Percentiles rank a stretch among this genome's conserved stretches.
Conservation (phyloP, 1,139 yeast species). For the Debaryomyces psychrophilus region DNA sequence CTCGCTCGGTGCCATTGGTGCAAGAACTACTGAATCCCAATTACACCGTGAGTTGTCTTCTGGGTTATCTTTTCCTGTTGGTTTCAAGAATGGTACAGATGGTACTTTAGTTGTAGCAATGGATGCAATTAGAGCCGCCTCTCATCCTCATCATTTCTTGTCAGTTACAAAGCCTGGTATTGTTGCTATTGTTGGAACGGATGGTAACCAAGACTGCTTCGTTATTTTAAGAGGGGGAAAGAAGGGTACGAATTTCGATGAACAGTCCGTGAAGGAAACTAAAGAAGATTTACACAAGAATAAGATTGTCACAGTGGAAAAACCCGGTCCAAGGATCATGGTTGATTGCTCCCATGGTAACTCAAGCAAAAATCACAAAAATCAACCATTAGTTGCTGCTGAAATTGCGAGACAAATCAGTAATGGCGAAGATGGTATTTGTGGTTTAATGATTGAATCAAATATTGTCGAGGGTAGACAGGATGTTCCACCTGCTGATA, state of each 20-base stretch:
- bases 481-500: slow-evolving; percentile 69
- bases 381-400: slow-evolving; percentile 92
- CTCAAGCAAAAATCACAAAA: slow-evolving; percentile 83
- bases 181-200: slow-evolving; percentile 93
- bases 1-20: slow-evolving; percentile 96
- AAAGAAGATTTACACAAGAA: slow-evolving; percentile 64
- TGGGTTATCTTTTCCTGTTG: slow-evolving; percentile 94
- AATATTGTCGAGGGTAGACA: slow-evolving; percentile 92
- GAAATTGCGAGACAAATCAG: slow-evolving; percentile 76
- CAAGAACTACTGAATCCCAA: slow-evolving; percentile 97
- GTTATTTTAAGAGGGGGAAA: slow-evolving; percentile 96
- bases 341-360: slow-evolving; percentile 98
- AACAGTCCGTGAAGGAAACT: slow-evolving; percentile 68
- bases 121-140: slow-evolving; percentile 91
- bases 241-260: slow-evolving; percentile 86
- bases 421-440: slow-evolving; percentile 74
- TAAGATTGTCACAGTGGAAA: slow-evolving; percentile 49
- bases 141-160: slow-evolving; percentile 91
- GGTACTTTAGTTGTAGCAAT: slow-evolving; percentile 90
- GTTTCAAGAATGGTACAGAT: slow-evolving; percentile 96
- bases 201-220: slow-evolving; percentile 89
- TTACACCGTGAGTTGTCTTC: slow-evolving; percentile 95
- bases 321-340: slow-evolving; percentile 76
- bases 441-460: slow-evolving; percentile 97
- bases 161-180: slow-evolving; percentile 87